These are phyloP conservation scores for Colletotrichum falcatum DNA, from an alignment of 2,329 filamentous ascomycete genomes.

Conservation along the genomic window DNA sequence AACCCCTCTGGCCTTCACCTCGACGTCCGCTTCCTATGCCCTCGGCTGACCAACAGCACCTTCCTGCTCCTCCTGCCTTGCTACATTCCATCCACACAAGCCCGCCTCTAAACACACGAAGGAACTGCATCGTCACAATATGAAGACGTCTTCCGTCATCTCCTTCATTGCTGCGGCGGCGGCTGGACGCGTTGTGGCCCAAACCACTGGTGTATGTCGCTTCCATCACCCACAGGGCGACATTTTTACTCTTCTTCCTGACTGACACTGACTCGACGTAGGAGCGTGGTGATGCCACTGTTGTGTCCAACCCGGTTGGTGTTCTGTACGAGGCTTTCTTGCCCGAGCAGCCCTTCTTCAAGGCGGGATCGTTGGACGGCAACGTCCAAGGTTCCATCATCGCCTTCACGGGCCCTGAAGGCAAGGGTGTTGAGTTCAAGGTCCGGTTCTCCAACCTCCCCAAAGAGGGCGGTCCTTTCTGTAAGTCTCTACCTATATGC, in stretches of 20 bases:
- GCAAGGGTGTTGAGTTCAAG: conserved; percentile 66
- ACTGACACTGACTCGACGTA: conserved; percentile 38
- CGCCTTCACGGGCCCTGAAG: conserved; percentile 59
- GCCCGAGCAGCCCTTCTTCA: conserved; percentile 64
- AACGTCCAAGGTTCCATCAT: conserved; percentile 67
- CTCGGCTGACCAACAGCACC: conserved; percentile 20
- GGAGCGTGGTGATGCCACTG: conserved; percentile 61
- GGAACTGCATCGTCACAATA: conserved; percentile 33
- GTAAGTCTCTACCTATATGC: conserved; percentile 56
- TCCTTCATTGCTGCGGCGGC: conserved; percentile 47
- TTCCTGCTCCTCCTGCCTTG: background rate
- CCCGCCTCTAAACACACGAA: conserved; percentile 1
- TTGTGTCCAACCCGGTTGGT: conserved; percentile 66
- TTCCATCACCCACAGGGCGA: background rate
- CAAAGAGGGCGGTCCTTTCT: conserved; percentile 67
- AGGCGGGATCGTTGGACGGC: conserved; percentile 58
- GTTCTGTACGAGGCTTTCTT: conserved; percentile 67
- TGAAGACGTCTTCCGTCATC: conserved; percentile 44
- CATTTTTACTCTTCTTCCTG: background rate
- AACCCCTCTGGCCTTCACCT: conserved; percentile 8
- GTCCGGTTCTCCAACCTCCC: conserved; percentile 71
- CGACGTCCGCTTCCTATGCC: background rate
- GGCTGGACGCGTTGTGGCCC: conserved; percentile 46
- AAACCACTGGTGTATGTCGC: conserved; percentile 43
- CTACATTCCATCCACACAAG: conserved; percentile 1